Percentiles rank a stretch among this genome's conserved stretches.
These are phyloP conservation scores for Jasminum sambac DNA, from an alignment of 257 asterid genomes.

Conservation along the genomic window DNA sequence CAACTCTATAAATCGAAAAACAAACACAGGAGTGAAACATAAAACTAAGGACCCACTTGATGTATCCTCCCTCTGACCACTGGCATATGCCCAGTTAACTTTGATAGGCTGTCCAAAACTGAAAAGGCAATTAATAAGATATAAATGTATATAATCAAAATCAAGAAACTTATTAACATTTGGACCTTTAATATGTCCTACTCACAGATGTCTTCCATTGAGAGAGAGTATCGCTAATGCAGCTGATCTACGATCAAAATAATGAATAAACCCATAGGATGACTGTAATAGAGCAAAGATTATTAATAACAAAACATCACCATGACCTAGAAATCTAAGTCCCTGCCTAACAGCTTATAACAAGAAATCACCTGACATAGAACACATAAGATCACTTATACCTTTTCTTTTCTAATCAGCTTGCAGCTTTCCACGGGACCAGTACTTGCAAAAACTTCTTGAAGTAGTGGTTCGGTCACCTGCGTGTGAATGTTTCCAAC, in stretches of 20 bases:
- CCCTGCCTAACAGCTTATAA: not conserved
- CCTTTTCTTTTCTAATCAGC: not conserved
- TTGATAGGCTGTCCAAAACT: constrained; percentile 99
- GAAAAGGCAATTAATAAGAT: constrained; percentile 26
- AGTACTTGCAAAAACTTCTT: constrained; percentile 1
- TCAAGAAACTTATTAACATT: constrained; percentile 2
- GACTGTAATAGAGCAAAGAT: constrained; percentile 38
- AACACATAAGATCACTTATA: not conserved
- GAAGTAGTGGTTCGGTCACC: constrained; percentile 4
- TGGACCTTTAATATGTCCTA: constrained; percentile 10
- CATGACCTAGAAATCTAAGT: not conserved
- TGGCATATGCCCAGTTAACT: constrained; percentile 94
- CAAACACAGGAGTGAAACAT: constrained; percentile 13
- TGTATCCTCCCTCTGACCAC: constrained; percentile 96
- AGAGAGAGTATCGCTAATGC: constrained; percentile 50
- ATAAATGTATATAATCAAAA: constrained; percentile 9
- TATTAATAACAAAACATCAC: not conserved
- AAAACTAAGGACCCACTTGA: constrained; percentile 49
- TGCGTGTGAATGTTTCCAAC: not conserved
- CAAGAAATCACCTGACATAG: not conserved
- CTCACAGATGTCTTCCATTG: constrained; percentile 65
- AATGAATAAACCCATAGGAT: constrained; percentile 51
- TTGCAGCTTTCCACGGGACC: not conserved
- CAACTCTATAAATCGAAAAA: constrained; percentile 6
- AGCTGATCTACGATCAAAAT: constrained; percentile 53